Conservation (phyloP, 352 stramenopile species). For the Phytophthora aleatoria region DNA sequence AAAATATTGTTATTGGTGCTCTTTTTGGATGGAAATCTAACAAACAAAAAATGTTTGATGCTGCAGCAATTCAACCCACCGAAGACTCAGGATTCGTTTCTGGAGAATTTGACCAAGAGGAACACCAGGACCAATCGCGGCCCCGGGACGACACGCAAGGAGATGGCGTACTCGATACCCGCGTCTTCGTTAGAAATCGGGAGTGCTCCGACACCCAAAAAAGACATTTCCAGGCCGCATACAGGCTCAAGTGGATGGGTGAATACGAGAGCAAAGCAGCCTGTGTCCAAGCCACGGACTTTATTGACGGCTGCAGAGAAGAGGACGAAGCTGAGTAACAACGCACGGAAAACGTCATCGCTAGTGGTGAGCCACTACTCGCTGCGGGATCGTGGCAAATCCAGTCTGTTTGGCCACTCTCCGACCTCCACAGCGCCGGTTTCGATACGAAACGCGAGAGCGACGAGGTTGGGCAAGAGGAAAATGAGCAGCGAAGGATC, state of each 20-base stretch:
- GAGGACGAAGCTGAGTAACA: slow-evolving; percentile 4
- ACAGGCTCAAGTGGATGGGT: slow-evolving; percentile 27
- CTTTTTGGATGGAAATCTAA: neutral
- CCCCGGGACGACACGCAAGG: neutral
- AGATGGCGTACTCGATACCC: slow-evolving; percentile 8
- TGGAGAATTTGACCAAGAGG: slow-evolving; percentile 16
- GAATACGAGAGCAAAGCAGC: slow-evolving; percentile 11
- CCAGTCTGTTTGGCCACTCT: slow-evolving; percentile 8
- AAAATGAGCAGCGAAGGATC: slow-evolving; percentile 38
- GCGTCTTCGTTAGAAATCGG: slow-evolving; percentile 28
- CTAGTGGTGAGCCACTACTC: slow-evolving; percentile 12
- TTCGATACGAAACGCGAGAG: neutral
- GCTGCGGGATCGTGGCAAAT: slow-evolving; percentile 23
- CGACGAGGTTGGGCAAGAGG: slow-evolving; percentile 26
- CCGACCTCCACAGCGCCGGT: slow-evolving; percentile 4
- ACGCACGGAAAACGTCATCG: slow-evolving; percentile 5
- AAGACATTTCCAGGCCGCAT: slow-evolving; percentile 5
- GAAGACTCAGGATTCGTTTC: slow-evolving; percentile 29
- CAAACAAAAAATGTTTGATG: neutral
- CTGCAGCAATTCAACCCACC: slow-evolving; percentile 33
- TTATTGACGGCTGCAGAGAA: slow-evolving; percentile 7
- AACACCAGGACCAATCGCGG: slow-evolving; percentile 34
- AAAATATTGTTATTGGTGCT: slow-evolving; percentile 7
- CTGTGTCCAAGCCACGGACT: slow-evolving; percentile 5
- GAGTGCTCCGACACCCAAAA: slow-evolving; percentile 26